Conservation (phyloP, 2,329 filamentous ascomycete genomes). For the Trichoderma atroviride region DNA sequence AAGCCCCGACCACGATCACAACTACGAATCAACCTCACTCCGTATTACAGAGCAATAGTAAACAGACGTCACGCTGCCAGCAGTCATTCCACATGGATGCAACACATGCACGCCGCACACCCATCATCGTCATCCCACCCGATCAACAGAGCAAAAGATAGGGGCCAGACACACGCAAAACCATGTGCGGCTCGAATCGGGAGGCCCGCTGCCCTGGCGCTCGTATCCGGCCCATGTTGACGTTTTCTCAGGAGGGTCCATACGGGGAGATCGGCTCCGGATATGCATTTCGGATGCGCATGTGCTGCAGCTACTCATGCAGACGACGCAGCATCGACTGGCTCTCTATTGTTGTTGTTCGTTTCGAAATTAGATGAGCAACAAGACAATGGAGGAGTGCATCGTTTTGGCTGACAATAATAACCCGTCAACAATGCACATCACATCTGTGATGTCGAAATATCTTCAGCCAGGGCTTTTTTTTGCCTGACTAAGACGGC, state of each 20-base stretch:
- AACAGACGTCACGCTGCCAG: background rate
- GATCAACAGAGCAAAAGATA: background rate
- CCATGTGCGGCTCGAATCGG: slow-evolving; percentile 20
- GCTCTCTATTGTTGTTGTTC: background rate
- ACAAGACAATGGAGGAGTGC: background rate
- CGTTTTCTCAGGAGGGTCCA: background rate
- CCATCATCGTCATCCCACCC: background rate
- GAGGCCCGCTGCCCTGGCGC: slow-evolving; percentile 17
- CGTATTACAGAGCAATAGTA: background rate
- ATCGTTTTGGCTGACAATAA: background rate
- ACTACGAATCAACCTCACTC: background rate
- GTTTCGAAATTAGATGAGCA: background rate
- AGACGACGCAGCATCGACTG: background rate
- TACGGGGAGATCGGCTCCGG: slow-evolving; percentile 26
- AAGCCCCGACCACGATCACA: background rate
- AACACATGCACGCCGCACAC: slow-evolving; percentile 1
- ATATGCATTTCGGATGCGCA: slow-evolving; percentile 14
- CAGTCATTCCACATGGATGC: background rate
- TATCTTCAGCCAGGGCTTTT: background rate
- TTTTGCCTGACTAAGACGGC: background rate
- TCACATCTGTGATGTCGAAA: background rate
- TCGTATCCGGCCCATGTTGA: slow-evolving; percentile 24
- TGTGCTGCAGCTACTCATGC: slow-evolving; percentile 22
- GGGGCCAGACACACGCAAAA: slow-evolving; percentile 10
- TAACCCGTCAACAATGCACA: background rate